A percentile compares a stretch with the other conserved stretches of the same genome.
phyloP scores from a whole-genome alignment of 2,329 filamentous ascomycete species.

The Hansfordia pulvinata region DNA sequence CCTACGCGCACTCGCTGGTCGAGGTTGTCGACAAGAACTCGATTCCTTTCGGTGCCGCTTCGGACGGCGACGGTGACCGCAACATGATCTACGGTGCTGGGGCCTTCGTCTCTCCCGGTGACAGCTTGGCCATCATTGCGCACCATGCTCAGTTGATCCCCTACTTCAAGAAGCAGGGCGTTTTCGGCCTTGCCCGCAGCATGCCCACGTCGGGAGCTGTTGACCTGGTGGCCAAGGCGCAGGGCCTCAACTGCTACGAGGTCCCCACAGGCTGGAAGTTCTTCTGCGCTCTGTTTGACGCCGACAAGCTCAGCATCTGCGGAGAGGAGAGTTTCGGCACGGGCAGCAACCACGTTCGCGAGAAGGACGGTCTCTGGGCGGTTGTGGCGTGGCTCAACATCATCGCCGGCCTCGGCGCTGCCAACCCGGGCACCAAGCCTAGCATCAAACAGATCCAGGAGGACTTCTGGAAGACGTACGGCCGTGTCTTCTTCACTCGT shows the following conservation, averaged over 20 bases:
- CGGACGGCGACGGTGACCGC: constrained; percentile 92
- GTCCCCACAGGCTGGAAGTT: constrained; percentile 99
- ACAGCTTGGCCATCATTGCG: constrained; percentile 94
- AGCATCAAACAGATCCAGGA: constrained; percentile 94
- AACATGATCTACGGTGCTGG: constrained; percentile 99
- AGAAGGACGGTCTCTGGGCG: constrained; percentile 98
- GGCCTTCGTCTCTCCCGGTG: constrained; percentile 90
- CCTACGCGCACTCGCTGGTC: constrained; percentile 89
- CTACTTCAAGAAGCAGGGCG: constrained; percentile 95
- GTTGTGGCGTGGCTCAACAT: constrained; percentile 98
- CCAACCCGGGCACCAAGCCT: constrained; percentile 65
- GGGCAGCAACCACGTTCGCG: constrained; percentile 95
- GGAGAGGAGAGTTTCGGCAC: constrained; percentile 98
- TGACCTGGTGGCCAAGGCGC: constrained; percentile 89
- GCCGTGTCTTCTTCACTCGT: constrained; percentile 96
- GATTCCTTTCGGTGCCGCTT: constrained; percentile 92
- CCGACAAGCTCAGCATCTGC: constrained; percentile 93
- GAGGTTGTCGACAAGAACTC: constrained; percentile 82
- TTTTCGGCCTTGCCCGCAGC: constrained; percentile 86
- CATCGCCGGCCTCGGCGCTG: constrained; percentile 81
- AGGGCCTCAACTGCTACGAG: constrained; percentile 85
- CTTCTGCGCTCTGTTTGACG: constrained; percentile 92
- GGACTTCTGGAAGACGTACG: constrained; percentile 94
- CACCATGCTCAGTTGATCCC: constrained; percentile 94
- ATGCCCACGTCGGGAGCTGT: constrained; percentile 97